Conservation (phyloP, 2,329 filamentous ascomycete species). For the Conoideocrella luteorostrata region DNA sequence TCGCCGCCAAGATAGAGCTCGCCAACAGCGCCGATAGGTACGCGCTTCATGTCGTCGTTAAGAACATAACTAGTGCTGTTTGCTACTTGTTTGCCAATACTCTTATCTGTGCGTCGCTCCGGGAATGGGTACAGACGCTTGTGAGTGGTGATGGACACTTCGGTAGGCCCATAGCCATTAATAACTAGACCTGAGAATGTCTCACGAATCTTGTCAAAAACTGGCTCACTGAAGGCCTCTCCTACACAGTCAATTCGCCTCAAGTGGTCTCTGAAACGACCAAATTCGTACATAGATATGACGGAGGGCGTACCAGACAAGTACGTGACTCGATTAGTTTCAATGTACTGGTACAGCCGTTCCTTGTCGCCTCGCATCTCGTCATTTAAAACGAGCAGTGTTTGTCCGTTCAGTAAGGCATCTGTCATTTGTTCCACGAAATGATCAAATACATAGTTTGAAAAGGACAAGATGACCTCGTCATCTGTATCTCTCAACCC, state of each 20-base stretch:
- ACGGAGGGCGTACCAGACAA: constrained; percentile 1
- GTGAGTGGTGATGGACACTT: constrained; percentile 9
- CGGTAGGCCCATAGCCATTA: constrained; percentile 11
- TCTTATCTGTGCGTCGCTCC: constrained; percentile 8
- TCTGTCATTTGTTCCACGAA: constrained; percentile 3
- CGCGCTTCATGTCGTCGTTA: background rate
- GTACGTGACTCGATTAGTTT: constrained; percentile 1
- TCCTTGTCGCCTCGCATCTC: background rate
- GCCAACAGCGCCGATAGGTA: background rate
- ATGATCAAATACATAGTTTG: constrained; percentile 10
- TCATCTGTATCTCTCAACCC: background rate
- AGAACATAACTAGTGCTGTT: constrained; percentile 4
- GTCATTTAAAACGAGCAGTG: background rate
- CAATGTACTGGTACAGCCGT: background rate
- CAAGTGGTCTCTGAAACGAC: background rate
- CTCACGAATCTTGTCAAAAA: constrained; percentile 9
- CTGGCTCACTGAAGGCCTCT: constrained; percentile 2
- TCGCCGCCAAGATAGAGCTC: constrained; percentile 1
- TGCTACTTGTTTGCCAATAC: too few relatives aligned
- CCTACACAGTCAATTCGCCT: constrained; percentile 1
- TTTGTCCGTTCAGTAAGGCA: background rate
- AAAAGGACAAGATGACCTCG: constrained; percentile 4
- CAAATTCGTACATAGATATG: constrained; percentile 1
- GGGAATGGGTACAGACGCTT: constrained; percentile 9
- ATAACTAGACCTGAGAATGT: constrained; percentile 9